Evolutionary conservation across 2,329 filamentous ascomycete species (phyloP), one percentile per base, ranked within the genome.

Genomic region (Fusarium verticillioides): DNA sequence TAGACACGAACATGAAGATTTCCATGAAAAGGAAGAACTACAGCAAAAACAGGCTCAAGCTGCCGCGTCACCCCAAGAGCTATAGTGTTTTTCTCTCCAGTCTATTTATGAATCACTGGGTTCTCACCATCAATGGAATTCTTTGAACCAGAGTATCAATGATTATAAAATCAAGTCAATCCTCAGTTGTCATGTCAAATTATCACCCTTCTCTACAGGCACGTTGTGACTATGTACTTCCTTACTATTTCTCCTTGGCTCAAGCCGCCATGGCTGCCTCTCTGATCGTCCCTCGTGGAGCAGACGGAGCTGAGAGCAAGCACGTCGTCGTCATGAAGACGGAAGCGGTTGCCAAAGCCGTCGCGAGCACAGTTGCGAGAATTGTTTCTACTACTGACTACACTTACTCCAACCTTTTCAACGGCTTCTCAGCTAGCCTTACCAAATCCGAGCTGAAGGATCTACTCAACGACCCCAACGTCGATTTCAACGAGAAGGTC

Each of bases 111-210:
- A 39, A 28, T 54, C 7, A 9, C 9, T 34, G 13, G 8, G 9
- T 18, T 18, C 7, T 28, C 1, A 30, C 2, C 13, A n/a, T 30
- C 1, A 1, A 16, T 7, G 2, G 7, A 19, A 40, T 19, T 15
- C 5, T 30, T 40, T 26, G 4, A 10, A 9, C 2, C 6, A 16
- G 23, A 4, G 4, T n/a, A 18, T 30, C 5, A 6, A 11, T 30
- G 3, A 39, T 5, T 30, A 40, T 18, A 7, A 5, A 8, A n/a
- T 13, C 12, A 28, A 12, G 2, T 5, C 3, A 19, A 4, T 30
- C 19, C 3, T 30, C 15, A 9, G 6, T 40, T 30, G 13, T 7
- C 21, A 2, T n/a, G 26, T 26, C 26, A 26, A 26, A 5, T 11
- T 0, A 32, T 4, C 4, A 54, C 4, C 12, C 19, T 39, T 37